Evolutionary conservation across 2,329 filamentous ascomycete species (phyloP), one percentile per base, ranked within the genome.

Genomic region (Aplosporella prunicola): DNA sequence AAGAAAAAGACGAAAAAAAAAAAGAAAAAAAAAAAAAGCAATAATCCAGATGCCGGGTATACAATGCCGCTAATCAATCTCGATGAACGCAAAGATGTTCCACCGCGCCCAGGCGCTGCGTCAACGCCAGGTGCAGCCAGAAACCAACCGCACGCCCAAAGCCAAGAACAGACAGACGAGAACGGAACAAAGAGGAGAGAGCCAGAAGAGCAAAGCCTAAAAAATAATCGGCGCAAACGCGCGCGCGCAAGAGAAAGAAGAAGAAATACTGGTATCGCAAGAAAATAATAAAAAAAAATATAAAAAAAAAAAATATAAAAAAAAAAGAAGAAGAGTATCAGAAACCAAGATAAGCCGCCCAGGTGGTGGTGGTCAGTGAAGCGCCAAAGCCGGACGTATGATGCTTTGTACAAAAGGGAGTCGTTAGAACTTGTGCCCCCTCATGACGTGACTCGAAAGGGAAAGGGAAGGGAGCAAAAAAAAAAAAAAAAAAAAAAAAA

Each of bases 1-100:
- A 28, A 13, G n/a, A n/a, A 29, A 29, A 29, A 29, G 17, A 17
- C 13, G 16, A 18, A 31, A 22, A n/a, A n/a, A 7, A 18, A 31
- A 16, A 20, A 31, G 15, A 18, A 31, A 17, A 18, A 22, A 23
- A 17, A n/a, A n/a, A n/a, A n/a, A n/a, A n/a, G n/a, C n/a, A 40
- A n/a, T 16, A 31, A 35, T 15, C 15, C n/a, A 35, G n/a, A 31
- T 16, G 27, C 32, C 30, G 37, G 38, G 38, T 40, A 40, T 40
- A 40, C 38, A 35, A 40, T 40, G 40, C 40, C 35, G 35, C 35
- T 39, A 34, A n/a, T n/a, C n/a, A n/a, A n/a, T n/a, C n/a, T n/a
- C n/a, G n/a, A n/a, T n/a, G n/a, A n/a, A n/a, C n/a, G n/a, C n/a
- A n/a, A n/a, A n/a, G n/a, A n/a, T n/a, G n/a, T n/a, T n/a, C n/a